These are phyloP conservation scores for Jackrogersella minutella DNA, from an alignment of 495 filamentous ascomycete species.

Conservation along the genomic window DNA sequence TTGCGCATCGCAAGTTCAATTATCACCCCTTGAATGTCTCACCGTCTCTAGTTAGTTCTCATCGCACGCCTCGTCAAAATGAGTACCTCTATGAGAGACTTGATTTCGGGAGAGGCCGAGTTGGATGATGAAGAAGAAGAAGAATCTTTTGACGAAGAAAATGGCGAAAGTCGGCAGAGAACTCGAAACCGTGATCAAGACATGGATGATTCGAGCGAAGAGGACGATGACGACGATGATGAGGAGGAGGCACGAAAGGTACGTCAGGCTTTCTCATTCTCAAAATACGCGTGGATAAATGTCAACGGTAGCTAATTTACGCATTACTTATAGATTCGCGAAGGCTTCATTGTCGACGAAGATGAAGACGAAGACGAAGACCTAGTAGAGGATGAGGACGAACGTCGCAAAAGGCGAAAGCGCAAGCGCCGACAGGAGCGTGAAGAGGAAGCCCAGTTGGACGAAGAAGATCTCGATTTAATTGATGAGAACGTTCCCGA, in stretches of 20 bases:
- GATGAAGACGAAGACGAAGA: constrained; percentile 80
- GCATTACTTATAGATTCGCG: constrained; percentile 68
- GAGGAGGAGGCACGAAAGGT: constrained; percentile 73
- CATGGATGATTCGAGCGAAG: constrained; percentile 92
- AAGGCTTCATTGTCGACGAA: constrained; percentile 96
- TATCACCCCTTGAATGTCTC: not conserved
- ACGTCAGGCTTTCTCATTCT: not conserved
- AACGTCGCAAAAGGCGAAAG: constrained; percentile 70
- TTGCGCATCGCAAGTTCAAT: not conserved
- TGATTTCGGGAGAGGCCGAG: constrained; percentile 85
- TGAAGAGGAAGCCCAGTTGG: constrained; percentile 87
- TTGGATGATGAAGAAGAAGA: constrained; percentile 92
- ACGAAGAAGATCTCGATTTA: constrained; percentile 95
- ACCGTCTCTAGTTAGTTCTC: not conserved
- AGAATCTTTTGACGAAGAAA: constrained; percentile 85
- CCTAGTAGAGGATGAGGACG: constrained; percentile 68
- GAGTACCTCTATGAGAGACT: constrained; percentile 70
- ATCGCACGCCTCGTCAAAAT: constrained; percentile 54
- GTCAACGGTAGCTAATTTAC: constrained; percentile 3
- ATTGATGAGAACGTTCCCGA: constrained; percentile 81
- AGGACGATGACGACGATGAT: constrained; percentile 95
- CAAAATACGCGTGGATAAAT: not conserved
- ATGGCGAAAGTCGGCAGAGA: constrained; percentile 64
- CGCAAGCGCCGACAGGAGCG: constrained; percentile 74
- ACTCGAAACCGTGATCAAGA: constrained; percentile 53